Base-by-base conservation (phyloP, 805 yeast species). In the Danielia oregonensis region DNA sequence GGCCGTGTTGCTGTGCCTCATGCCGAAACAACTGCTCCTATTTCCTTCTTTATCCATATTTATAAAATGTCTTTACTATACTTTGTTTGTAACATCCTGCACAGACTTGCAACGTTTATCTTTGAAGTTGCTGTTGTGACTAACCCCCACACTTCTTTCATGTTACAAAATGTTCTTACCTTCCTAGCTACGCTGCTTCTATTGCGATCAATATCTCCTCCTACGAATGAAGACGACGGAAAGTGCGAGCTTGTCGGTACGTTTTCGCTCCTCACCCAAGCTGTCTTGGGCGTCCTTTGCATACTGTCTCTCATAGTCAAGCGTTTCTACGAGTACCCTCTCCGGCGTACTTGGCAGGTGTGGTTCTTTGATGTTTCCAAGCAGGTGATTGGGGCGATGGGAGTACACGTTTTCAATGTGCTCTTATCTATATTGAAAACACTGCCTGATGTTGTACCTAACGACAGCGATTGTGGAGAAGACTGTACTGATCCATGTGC, bases 361-460 rank as follows among this genome's bases (percentile, higher is more conserved):
- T 91, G 97, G 97, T 52, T 74, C 12, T 89, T 77, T 52, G 98
- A 91, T 55, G 95, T 91, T 1, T 75, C 86, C 12, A 91, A 93
- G 53, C 98, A 91, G 55, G 70, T 91, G 1, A 62, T 86, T 15
- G 98, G 97, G 0, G 87, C 97, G 0, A 57, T 85, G 17, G 86
- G 89, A 1, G 74, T 91, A 2, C 98, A 91, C 55, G 65, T 83
- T 6, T 63, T 89, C 52, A 91, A 91, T 49, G 70, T 91, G 7
- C 57, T 77, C 10, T 63, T 86, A 28, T 82, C 96, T 24, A 73
- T 87, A 5, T 37, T 86, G 15, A 73, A 76, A 38, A 68, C 67
- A 3, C 44, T 40, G 32, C 46, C 48, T 8, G 26, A 17, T 11
- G 16, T 28, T 14, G 2, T 18, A 5, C 23, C 21, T 9, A 24